A percentile compares a stretch with the other conserved stretches of the same genome.
These are phyloP conservation scores for Ogataea salicorniae DNA, from an alignment of 805 yeast species.

Conservation along the genomic window DNA sequence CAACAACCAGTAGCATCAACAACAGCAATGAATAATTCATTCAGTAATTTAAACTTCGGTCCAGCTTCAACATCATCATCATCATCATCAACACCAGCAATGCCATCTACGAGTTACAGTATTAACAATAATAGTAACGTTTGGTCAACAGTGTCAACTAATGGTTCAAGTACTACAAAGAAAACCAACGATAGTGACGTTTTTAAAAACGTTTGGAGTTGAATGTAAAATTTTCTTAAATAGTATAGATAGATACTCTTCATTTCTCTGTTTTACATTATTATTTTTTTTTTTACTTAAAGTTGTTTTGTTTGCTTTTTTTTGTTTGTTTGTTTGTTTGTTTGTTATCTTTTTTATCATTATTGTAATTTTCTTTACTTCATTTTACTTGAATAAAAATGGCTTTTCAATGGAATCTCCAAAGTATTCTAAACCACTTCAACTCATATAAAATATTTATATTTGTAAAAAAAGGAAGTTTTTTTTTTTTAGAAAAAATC, in stretches of 20 bases:
- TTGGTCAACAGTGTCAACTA: conserved; percentile 9
- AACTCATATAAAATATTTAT: too few species aligned
- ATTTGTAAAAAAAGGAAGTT: too few species aligned
- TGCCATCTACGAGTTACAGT: neutral
- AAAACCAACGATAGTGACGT: conserved; percentile 21
- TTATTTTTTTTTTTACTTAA: neutral
- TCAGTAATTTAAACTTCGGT: conserved; percentile 2
- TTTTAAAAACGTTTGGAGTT: conserved; percentile 31
- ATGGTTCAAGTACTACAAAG: conserved; percentile 3
- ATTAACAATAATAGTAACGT: conserved; percentile 4
- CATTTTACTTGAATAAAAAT: too few species aligned
- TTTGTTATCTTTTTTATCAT: too few species aligned
- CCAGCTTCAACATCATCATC: neutral
- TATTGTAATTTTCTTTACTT: too few species aligned
- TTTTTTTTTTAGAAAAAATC: too few species aligned
- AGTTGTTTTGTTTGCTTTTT: too few species aligned
- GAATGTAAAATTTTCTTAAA: neutral
- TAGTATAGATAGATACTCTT: neutral
- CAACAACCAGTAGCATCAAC: neutral
- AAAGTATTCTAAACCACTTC: too few species aligned
- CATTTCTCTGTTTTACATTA: neutral
- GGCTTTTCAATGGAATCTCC: too few species aligned
- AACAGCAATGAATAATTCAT: conserved; percentile 2
- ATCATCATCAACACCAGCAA: neutral
- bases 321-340: too few species aligned